These are phyloP conservation scores for Cordyceps cicadae DNA, from an alignment of 2,329 filamentous ascomycete genomes.

Conservation along the genomic window DNA sequence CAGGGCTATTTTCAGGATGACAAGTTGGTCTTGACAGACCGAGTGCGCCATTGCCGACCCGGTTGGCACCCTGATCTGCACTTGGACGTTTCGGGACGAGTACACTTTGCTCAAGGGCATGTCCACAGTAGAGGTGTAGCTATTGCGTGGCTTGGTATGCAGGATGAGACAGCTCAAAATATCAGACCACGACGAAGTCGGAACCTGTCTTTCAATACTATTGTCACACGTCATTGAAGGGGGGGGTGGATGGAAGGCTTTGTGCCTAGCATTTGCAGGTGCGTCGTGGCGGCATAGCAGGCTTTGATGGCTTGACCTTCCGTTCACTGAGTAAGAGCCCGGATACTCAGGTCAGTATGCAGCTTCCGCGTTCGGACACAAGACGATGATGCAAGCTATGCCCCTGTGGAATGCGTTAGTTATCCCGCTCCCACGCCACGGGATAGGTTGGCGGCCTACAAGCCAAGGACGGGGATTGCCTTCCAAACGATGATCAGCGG, in stretches of 20 bases:
- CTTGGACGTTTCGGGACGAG: slow-evolving; percentile 4
- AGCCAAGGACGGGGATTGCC: not conserved
- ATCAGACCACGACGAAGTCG: not conserved
- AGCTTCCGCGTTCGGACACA: not conserved
- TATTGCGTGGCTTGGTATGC: not conserved
- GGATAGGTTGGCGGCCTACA: not conserved
- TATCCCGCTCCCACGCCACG: not conserved
- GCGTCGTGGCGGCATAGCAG: not conserved
- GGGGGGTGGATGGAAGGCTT: too few species aligned
- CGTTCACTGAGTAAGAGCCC: not conserved
- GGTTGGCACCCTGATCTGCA: not conserved
- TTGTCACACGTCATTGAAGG: not conserved
- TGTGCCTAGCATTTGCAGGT: not conserved
- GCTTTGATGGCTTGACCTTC: not conserved
- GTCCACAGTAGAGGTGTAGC: not conserved
- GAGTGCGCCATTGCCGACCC: not conserved
- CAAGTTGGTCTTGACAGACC: too few species aligned
- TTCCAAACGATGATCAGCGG: not conserved
- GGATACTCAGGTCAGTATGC: not conserved
- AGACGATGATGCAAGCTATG: not conserved
- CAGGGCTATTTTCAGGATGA: not conserved
- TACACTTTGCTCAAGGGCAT: not conserved
- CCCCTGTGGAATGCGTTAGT: not conserved
- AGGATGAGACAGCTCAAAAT: slow-evolving; percentile 1
- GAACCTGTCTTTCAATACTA: not conserved